Percentiles rank a stretch among this genome's conserved stretches.
phyloP scores from a whole-genome alignment of 176 grass and related monocot genomes.

The Cenchrus purpureus region DNA sequence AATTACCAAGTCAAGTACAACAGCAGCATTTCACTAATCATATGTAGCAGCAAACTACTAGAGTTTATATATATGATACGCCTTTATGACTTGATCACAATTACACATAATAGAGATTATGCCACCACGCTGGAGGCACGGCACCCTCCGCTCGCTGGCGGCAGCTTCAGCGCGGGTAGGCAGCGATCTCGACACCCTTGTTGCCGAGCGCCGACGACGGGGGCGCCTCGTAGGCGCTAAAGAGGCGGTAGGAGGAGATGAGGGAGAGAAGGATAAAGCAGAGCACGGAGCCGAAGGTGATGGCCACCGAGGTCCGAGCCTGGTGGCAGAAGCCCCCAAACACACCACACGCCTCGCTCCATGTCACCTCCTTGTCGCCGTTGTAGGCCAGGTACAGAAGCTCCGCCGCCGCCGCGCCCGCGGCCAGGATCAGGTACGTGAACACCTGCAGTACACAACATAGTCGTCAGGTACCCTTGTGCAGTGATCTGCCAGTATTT shows the following conservation, averaged over 20 bases:
- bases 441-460: slow-evolving; percentile 54
- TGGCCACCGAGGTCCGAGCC: slow-evolving; percentile 70
- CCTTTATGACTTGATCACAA: neutral
- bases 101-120: neutral
- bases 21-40: neutral
- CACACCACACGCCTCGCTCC: slow-evolving; percentile 83
- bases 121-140: neutral
- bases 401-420: slow-evolving; percentile 74
- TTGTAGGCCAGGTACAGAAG: slow-evolving; percentile 89
- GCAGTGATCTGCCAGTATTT: neutral
- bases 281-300: slow-evolving; percentile 75
- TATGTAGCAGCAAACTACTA: neutral
- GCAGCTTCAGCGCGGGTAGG: slow-evolving; percentile 58
- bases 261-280: slow-evolving; percentile 90
- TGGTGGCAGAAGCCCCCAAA: slow-evolving; percentile 76
- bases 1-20: neutral
- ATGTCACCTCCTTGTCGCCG: slow-evolving; percentile 84
- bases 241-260: slow-evolving; percentile 89
- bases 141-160: neutral
- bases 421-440: slow-evolving; percentile 82
- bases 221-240: slow-evolving; percentile 82
- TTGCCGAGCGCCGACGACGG: slow-evolving; percentile 49
- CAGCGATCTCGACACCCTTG: slow-evolving; percentile 72
- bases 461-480: neutral
- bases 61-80: neutral